A percentile compares a stretch with the other conserved stretches of the same genome.
Conservation (phyloP, 306 rosid species). For the Sechiopsis laciniata region DNA sequence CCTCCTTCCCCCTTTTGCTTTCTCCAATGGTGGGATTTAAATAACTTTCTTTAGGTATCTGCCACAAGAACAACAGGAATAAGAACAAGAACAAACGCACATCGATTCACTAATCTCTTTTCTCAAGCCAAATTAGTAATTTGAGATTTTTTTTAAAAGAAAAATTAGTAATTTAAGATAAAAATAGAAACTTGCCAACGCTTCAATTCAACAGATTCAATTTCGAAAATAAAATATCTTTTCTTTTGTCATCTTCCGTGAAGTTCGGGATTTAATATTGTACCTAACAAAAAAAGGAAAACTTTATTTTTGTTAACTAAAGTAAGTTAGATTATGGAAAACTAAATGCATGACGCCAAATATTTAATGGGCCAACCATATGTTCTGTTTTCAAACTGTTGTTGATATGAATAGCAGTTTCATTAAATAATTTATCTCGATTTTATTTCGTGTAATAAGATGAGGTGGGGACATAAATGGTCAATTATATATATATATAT, state of each 20-base stretch:
- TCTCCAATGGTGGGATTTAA: slow-evolving; percentile 11
- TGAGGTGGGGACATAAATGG: background rate
- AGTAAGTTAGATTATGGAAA: too few relatives aligned
- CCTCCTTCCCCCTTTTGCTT: background rate
- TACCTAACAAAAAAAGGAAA: background rate
- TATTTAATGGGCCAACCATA: slow-evolving; percentile 12
- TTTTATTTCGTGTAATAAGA: background rate
- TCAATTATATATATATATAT: too few relatives aligned
- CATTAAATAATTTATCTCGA: background rate
- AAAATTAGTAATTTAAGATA: too few relatives aligned
- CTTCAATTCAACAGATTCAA: background rate
- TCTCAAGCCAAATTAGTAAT: background rate
- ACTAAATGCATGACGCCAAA: slow-evolving; percentile 1
- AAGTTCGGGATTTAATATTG: background rate
- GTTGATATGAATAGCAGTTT: background rate
- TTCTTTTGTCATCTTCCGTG: background rate
- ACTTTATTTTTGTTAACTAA: background rate
- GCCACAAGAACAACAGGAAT: too few relatives aligned
- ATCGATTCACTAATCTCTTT: background rate
- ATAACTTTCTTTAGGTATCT: background rate
- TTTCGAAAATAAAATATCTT: background rate
- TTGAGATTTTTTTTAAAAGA: too few relatives aligned
- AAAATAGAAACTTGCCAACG: slow-evolving; percentile 7
- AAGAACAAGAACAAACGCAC: slow-evolving; percentile 15
- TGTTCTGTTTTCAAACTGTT: background rate